Conservation (phyloP, 352 stramenopile species). For the Pythium aphanidermatum region DNA sequence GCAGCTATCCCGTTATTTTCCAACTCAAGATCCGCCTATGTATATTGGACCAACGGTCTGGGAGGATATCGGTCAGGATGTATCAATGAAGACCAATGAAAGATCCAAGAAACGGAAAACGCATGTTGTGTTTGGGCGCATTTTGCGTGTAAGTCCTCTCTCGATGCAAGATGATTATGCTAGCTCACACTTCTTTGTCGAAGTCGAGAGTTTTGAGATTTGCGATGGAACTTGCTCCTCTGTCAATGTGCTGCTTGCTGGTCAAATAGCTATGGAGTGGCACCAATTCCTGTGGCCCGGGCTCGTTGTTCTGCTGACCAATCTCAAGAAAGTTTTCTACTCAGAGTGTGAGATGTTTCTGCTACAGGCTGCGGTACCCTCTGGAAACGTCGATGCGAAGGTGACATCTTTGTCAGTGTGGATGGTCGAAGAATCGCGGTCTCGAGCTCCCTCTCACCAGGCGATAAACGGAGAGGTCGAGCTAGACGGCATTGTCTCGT, state of each 20-base stretch:
- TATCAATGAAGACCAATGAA: neutral
- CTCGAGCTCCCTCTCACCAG: no score
- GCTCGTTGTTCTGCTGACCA: constrained; percentile 38
- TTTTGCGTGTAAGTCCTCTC: constrained; percentile 51
- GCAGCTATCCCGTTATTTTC: constrained; percentile 28
- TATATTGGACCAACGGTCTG: constrained; percentile 29
- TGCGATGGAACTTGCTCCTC: constrained; percentile 3
- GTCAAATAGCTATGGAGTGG: constrained; percentile 26
- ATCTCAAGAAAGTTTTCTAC: constrained; percentile 61
- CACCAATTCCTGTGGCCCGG: constrained; percentile 42
- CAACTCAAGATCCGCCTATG: constrained; percentile 36
- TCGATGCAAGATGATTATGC: constrained; percentile 29
- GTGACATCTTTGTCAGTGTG: no score
- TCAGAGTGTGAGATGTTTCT: constrained; percentile 56
- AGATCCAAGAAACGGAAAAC: constrained; percentile 26
- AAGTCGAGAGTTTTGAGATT: constrained; percentile 32
- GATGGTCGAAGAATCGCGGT: no score
- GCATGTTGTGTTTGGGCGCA: constrained; percentile 37
- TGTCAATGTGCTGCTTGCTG: constrained; percentile 50
- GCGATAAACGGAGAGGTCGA: constrained; percentile 1
- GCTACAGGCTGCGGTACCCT: constrained; percentile 29
- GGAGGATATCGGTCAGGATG: constrained; percentile 6
- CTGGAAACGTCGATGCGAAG: neutral
- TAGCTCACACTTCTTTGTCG: constrained; percentile 56
- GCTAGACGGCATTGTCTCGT: constrained; percentile 7